Conservation (phyloP, 2,329 filamentous ascomycete species). For the Diplodia seriata region DNA sequence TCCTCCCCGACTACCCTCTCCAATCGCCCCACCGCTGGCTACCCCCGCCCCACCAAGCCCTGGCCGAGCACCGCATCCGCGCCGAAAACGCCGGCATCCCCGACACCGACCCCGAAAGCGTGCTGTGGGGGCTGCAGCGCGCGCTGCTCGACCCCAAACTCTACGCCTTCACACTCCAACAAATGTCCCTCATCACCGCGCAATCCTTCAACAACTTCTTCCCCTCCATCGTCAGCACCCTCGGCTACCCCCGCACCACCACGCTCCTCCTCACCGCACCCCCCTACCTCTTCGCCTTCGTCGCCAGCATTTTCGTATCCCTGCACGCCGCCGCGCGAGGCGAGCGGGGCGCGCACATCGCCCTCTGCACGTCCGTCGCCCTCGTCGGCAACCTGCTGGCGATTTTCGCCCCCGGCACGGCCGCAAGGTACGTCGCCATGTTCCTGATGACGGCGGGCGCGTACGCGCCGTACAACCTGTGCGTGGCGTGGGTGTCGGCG, state of each 20-base stretch:
- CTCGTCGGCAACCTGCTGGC: constrained; percentile 22
- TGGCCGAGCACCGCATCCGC: constrained; percentile 23
- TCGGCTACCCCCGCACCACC: constrained; percentile 46
- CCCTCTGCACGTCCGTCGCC: constrained; percentile 9
- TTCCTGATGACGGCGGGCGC: constrained; percentile 39
- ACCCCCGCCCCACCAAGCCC: not conserved
- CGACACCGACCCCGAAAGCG: not conserved
- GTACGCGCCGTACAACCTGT: constrained; percentile 27
- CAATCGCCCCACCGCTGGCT: constrained; percentile 6
- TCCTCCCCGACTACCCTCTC: constrained; percentile 46
- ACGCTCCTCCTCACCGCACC: constrained; percentile 44
- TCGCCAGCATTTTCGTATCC: constrained; percentile 34
- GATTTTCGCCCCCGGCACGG: constrained; percentile 19
- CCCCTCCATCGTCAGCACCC: constrained; percentile 46
- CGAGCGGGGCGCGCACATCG: constrained; percentile 21
- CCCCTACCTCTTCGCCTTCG: constrained; percentile 36
- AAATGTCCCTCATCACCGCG: constrained; percentile 36
- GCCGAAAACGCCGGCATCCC: constrained; percentile 20
- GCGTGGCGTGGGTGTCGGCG: constrained; percentile 1
- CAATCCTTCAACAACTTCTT: constrained; percentile 44
- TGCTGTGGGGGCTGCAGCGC: constrained; percentile 15
- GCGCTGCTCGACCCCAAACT: too few relatives aligned
- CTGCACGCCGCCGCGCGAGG: not conserved
- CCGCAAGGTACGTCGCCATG: constrained; percentile 42
- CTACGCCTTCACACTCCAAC: constrained; percentile 14